A percentile compares a stretch with the other conserved stretches of the same genome.
Evolutionary conservation across 768 basidiomycete genomes (phyloP).

Genomic region (Serendipita indica): DNA sequence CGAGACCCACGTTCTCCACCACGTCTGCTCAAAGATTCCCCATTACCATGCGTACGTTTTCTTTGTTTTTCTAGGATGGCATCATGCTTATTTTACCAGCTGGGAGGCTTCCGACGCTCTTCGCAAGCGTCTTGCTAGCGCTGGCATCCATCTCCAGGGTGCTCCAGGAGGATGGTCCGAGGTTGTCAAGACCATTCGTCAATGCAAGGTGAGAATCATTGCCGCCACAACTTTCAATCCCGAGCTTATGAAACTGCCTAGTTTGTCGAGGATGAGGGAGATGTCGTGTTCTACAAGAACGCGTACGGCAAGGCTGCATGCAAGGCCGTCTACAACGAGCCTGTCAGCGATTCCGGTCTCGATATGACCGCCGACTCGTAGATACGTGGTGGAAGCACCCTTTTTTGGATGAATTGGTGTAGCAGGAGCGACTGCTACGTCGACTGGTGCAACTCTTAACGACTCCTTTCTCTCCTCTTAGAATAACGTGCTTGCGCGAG

Average conservation of each 20-base stretch:
- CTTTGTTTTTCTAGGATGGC: not conserved
- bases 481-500: not conserved
- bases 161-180: constrained; percentile 68
- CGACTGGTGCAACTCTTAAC: not conserved
- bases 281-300: constrained; percentile 86
- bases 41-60: constrained; percentile 66
- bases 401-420: not conserved
- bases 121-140: constrained; percentile 50
- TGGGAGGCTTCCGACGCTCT: constrained; percentile 87
- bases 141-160: constrained; percentile 51
- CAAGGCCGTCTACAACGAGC: constrained; percentile 49
- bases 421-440: not conserved
- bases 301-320: constrained; percentile 59
- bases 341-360: constrained; percentile 50
- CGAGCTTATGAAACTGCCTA: constrained; percentile 16
- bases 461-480: not conserved
- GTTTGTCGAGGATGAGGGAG: constrained; percentile 91
- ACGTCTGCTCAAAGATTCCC: constrained; percentile 89
- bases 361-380: constrained; percentile 27
- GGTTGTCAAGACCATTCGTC: constrained; percentile 57
- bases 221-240: constrained; percentile 2
- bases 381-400: not conserved
- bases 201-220: constrained; percentile 46
- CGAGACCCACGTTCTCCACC: constrained; percentile 87
- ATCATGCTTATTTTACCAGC: constrained; percentile 23